These are phyloP conservation scores for Clarireedia hainanense DNA, from an alignment of 2,329 filamentous ascomycete genomes.

Conservation along the genomic window DNA sequence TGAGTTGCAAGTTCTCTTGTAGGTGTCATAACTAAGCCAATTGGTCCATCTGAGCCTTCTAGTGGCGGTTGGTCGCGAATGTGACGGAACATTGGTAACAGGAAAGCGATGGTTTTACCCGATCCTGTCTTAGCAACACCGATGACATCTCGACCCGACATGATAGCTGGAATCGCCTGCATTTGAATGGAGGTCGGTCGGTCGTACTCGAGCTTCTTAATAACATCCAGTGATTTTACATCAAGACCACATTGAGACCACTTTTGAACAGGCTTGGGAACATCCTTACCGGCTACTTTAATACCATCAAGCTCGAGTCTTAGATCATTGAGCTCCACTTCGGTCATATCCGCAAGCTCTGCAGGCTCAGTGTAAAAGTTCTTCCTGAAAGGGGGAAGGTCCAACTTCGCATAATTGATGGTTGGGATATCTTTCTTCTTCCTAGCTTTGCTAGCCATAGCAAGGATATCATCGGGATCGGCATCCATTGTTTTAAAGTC, in stretches of 20 bases:
- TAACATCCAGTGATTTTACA: slow-evolving; percentile 77
- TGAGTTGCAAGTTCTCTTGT: slow-evolving; percentile 91
- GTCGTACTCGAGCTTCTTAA: slow-evolving; percentile 74
- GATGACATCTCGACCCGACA: slow-evolving; percentile 93
- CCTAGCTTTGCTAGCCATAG: slow-evolving; percentile 49
- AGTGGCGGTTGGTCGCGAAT: slow-evolving; percentile 87
- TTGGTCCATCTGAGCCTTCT: slow-evolving; percentile 76
- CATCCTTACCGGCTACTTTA: slow-evolving; percentile 80
- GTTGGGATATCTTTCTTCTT: slow-evolving; percentile 96
- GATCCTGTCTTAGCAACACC: slow-evolving; percentile 97
- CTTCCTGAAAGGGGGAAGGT: slow-evolving; percentile 81
- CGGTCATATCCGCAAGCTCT: slow-evolving; percentile 74
- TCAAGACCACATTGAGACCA: slow-evolving; percentile 94
- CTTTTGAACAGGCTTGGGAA: slow-evolving; percentile 89
- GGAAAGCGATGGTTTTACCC: slow-evolving; percentile 92
- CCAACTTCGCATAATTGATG: slow-evolving; percentile 78
- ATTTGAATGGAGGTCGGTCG: slow-evolving; percentile 90
- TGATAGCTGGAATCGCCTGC: slow-evolving; percentile 88
- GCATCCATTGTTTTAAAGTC: slow-evolving; percentile 55
- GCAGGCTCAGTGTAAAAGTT: slow-evolving; percentile 90
- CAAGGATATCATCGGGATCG: slow-evolving; percentile 55
- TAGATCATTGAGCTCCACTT: slow-evolving; percentile 74
- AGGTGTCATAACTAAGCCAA: slow-evolving; percentile 85
- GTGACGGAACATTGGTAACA: slow-evolving; percentile 95
- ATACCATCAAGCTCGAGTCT: slow-evolving; percentile 89